A percentile compares a stretch with the other conserved stretches of the same genome.
phyloP scores from a whole-genome alignment of 2,329 filamentous ascomycete species.

The Xylariaceae sp. region DNA sequence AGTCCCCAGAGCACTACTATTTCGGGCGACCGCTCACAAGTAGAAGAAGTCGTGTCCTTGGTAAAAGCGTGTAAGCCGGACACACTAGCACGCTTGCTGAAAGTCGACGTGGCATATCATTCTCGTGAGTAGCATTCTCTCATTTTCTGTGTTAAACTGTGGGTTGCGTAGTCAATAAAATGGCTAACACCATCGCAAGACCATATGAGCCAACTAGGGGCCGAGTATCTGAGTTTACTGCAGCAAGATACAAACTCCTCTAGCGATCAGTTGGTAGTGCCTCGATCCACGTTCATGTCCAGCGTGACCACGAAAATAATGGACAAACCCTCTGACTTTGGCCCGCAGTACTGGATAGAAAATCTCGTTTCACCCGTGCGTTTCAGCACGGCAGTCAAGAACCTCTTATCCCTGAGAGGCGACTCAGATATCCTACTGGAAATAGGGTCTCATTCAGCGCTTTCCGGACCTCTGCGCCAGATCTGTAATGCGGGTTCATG shows the following conservation, averaged over 20 bases:
- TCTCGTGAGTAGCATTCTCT: slow-evolving; percentile 34
- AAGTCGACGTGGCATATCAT: slow-evolving; percentile 48
- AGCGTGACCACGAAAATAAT: slow-evolving; percentile 37
- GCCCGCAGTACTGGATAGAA: slow-evolving; percentile 28
- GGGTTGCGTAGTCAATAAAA: too few species aligned
- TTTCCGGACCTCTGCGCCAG: slow-evolving; percentile 28
- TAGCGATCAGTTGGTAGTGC: background rate
- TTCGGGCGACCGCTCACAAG: slow-evolving; percentile 26
- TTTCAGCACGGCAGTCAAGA: slow-evolving; percentile 41
- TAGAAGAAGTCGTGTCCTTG: slow-evolving; percentile 31
- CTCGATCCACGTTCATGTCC: slow-evolving; percentile 17
- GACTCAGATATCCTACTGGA: slow-evolving; percentile 26
- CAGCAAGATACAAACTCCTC: slow-evolving; percentile 17
- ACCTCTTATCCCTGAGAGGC: slow-evolving; percentile 17
- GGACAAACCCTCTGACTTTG: slow-evolving; percentile 16
- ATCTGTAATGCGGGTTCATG: slow-evolving; percentile 22
- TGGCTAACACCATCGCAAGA: slow-evolving; percentile 16
- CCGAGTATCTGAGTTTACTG: slow-evolving; percentile 15
- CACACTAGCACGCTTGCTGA: slow-evolving; percentile 38
- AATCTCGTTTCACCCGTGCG: slow-evolving; percentile 36
- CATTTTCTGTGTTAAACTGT: slow-evolving; percentile 16
- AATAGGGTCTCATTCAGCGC: slow-evolving; percentile 29
- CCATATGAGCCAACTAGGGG: slow-evolving; percentile 14
- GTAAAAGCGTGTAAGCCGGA: slow-evolving; percentile 36
- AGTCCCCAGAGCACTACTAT: slow-evolving; percentile 37